Base-by-base conservation (phyloP, 2,329 filamentous ascomycete genomes). In the Alternaria longipes region DNA sequence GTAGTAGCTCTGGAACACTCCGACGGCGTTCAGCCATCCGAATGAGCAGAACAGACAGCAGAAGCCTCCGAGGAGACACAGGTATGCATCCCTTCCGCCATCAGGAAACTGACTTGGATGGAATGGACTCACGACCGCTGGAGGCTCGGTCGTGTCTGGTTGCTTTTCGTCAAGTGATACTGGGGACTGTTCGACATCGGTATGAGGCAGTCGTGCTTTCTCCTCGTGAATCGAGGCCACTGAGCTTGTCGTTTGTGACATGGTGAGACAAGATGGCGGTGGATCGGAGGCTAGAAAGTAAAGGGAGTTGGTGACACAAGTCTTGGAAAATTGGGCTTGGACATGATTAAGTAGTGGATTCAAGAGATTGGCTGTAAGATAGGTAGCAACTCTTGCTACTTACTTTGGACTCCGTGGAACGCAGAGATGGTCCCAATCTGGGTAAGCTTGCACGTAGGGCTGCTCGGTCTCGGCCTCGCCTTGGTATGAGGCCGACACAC, bases 1-100 rank as follows among this genome's bases (percentile, higher is more conserved):
- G 63, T 84, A 84, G 70, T 84, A 84, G 26, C 75, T 75, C 52
- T 84, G 80, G 57, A 83, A 84, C 5, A 83, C 76, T 45, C 80
- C 81, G 16, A 83, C 75, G 59, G 75, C 77, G 59, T 81, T 82
- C 53, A 82, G 71, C 80, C 80, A 83, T 5, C 80, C 80, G 51
- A 81, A 82, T 18, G 69, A 72, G 54, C 71, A 74, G 54, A 75
- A 73, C 3, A 76, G 60, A 53, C 72, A 74, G 41, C 69, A 76
- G 16, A 66, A 65, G 9, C 61, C 65, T 20, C 74, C 74, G 6
- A 74, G 51, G 1, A 77, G 60, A 53, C 70, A 74, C 1, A 76
- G 64, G 69, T 73, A 79, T 28, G 78, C 78, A 55, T 78, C 65
- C 62, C 52, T 63, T 4, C 79, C 79, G 18, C 79, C 79, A 53